These are phyloP conservation scores for Blastobotrys muscicola DNA, from an alignment of 805 yeast species.

Conservation along the genomic window DNA sequence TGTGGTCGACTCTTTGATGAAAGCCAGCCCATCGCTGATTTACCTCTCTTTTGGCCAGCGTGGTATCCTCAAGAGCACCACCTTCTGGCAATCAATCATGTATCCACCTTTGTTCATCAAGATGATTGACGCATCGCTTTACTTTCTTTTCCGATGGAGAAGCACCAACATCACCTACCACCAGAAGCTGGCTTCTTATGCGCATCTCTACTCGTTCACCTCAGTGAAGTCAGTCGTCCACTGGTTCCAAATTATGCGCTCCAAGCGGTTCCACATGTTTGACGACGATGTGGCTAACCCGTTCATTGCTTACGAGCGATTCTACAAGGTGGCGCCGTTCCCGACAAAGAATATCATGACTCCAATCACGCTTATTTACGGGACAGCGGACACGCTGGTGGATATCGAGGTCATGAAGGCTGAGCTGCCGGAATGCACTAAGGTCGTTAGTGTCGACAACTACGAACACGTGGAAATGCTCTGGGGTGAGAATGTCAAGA, in stretches of 20 bases:
- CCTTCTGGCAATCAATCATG: constrained; percentile 67
- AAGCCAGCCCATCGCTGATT: constrained; percentile 66
- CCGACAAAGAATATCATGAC: constrained; percentile 60
- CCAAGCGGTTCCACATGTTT: constrained; percentile 78
- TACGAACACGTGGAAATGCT: constrained; percentile 87
- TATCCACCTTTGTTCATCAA: constrained; percentile 67
- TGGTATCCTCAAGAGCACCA: constrained; percentile 66
- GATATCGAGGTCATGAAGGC: constrained; percentile 66
- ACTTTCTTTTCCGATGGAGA: constrained; percentile 70
- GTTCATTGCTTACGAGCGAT: constrained; percentile 19
- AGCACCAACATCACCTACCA: constrained; percentile 56
- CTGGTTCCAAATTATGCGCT: constrained; percentile 85
- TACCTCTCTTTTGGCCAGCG: constrained; percentile 64
- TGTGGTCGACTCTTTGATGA: constrained; percentile 62
- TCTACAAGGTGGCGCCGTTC: constrained; percentile 44
- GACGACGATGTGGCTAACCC: constrained; percentile 41
- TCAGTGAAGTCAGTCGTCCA: constrained; percentile 90
- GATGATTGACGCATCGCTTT: constrained; percentile 62
- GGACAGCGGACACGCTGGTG: constrained; percentile 73
- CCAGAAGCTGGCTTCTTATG: constrained; percentile 73
- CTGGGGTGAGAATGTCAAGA: constrained; percentile 68
- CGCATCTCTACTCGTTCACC: constrained; percentile 85
- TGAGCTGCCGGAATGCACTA: constrained; percentile 47
- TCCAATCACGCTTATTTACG: constrained; percentile 74
- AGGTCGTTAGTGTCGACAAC: constrained; percentile 45